A percentile compares a stretch with the other conserved stretches of the same genome.
phyloP scores from a whole-genome alignment of 2,329 filamentous ascomycete species.

The Microsporum canis region DNA sequence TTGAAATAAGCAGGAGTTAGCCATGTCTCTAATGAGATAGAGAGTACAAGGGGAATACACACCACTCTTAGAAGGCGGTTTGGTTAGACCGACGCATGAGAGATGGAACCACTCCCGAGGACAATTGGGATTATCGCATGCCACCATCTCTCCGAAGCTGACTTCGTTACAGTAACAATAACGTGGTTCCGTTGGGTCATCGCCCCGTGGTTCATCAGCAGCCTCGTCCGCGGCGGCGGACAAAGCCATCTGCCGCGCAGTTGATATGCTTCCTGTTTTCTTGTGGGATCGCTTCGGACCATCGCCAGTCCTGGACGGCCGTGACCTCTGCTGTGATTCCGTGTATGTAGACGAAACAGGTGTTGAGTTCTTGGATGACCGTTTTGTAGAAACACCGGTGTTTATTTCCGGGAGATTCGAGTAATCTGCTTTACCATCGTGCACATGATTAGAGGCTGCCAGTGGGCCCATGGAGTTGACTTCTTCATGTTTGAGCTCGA shows the following conservation, averaged over 20 bases:
- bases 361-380: conserved; percentile 22
- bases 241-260: conserved; percentile 12
- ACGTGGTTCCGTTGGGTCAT: conserved; percentile 57
- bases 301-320: conserved; percentile 12
- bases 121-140: conserved; percentile 63
- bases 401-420: conserved; percentile 1
- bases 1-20: background rate
- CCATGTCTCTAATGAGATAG: background rate
- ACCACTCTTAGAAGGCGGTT: conserved; percentile 66
- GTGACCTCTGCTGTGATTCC: conserved; percentile 18
- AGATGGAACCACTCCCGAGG: conserved; percentile 74
- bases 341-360: conserved; percentile 21
- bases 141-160: conserved; percentile 76
- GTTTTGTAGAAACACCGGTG: conserved; percentile 13
- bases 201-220: conserved; percentile 37
- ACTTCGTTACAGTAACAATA: conserved; percentile 74
- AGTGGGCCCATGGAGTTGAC: background rate
- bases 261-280: conserved; percentile 18
- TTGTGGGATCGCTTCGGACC: conserved; percentile 26
- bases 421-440: background rate
- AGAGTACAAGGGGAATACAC: conserved; percentile 29
- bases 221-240: conserved; percentile 28
- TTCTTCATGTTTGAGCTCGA: conserved; percentile 4
- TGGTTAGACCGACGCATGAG: conserved; percentile 66
- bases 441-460: background rate